Base-by-base conservation (phyloP, 129 eudicot species). In the Centella asiatica region DNA sequence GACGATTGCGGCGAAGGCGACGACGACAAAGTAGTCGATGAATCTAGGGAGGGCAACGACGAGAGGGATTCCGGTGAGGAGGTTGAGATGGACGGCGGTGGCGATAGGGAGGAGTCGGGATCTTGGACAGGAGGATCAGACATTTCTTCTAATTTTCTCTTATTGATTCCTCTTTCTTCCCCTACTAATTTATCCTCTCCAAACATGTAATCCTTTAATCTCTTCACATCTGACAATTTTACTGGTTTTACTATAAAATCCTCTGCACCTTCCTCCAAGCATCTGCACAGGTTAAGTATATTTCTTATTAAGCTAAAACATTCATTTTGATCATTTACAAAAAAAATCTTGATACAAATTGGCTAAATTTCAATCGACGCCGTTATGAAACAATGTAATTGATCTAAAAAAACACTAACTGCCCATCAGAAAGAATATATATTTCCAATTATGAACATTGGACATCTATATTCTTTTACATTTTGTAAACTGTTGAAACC, bases 191-290 rank as follows among this genome's bases (percentile, higher is more conserved):
- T 57, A 54, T 69, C 80, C 68, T 83, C 92, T 3, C 87, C 86
- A 72, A 80, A 78, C 90, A 89, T 75, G 76, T 76, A 82, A 61
- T 75, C 81, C 49, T 81, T 85, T 67, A 89, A 75, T 4, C 97
- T 66, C 55, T 85, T 78, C 19, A 89, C 95, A 65, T 89, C 97
- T 0, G 97, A 65, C 34, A 85, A 60, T 66, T 85, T 85, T 52
- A 89, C 97, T 17, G 97, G 97, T 72, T 89, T 89, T 60, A 89
- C 84, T 53, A 89, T 79, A 66, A 89, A 89, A 74, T 89, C 97
- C 72, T 89, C 97, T 11, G 97, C 97, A 17, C 97, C 97, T 77
- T 89, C 97, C 71, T 89, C 97, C 72, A 89, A 73, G 74, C 97
- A 89, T 52, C 96, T 88, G 77, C 19, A 34, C 60, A 13, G 14